Percentiles rank a stretch among this genome's conserved stretches.
Conservation (phyloP, 2,329 filamentous ascomycete genomes). For the Ramularia endophylla region DNA sequence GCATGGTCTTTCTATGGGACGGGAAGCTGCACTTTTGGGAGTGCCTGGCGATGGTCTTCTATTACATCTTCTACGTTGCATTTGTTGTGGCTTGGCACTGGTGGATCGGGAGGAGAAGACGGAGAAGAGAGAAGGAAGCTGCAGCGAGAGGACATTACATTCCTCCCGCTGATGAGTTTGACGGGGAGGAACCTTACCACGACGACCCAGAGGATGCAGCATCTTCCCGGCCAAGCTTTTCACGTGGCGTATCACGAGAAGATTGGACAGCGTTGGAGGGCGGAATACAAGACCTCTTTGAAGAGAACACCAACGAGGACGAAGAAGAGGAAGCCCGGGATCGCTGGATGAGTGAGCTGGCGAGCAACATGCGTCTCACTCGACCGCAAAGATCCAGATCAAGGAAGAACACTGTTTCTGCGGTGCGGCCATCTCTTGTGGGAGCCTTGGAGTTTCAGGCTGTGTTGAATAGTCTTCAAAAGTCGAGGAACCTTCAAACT, state of each 20-base stretch:
- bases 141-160: constrained; percentile 71
- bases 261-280: constrained; percentile 60
- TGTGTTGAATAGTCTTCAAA: constrained; percentile 78
- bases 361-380: constrained; percentile 85
- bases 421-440: constrained; percentile 87
- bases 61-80: constrained; percentile 83
- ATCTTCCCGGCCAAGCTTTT: constrained; percentile 32
- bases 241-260: constrained; percentile 47
- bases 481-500: constrained; percentile 68
- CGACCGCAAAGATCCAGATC: constrained; percentile 56
- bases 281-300: constrained; percentile 38
- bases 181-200: constrained; percentile 45
- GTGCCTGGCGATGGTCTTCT: constrained; percentile 80
- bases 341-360: constrained; percentile 69
- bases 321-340: constrained; percentile 60
- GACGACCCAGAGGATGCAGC: constrained; percentile 48
- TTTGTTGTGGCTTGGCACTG: constrained; percentile 92
- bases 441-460: constrained; percentile 92
- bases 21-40: constrained; percentile 83
- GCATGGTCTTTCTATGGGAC: constrained; percentile 80
- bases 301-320: constrained; percentile 50
- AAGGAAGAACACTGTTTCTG: constrained; percentile 68
- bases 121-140: constrained; percentile 58
- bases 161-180: constrained; percentile 53
- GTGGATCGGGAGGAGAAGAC: constrained; percentile 61